Percentiles rank a stretch among this genome's conserved stretches.
These are phyloP conservation scores for Raddia guianensis DNA, from an alignment of 176 grass and related monocot species.

Conservation along the genomic window DNA sequence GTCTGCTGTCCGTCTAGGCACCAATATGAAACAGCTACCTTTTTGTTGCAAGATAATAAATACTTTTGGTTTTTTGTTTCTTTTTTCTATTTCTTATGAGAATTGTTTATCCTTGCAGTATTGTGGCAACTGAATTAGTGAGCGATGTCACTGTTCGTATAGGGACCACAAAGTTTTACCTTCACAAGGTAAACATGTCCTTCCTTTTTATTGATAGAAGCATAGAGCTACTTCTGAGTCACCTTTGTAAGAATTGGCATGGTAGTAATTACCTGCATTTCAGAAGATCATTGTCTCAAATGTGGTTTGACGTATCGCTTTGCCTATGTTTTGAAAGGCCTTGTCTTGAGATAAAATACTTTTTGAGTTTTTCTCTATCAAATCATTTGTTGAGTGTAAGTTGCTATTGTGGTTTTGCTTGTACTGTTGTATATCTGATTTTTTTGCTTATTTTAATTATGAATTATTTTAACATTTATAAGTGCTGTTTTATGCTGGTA, in stretches of 20 bases:
- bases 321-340: background rate
- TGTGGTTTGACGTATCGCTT: background rate
- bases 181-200: constrained; percentile 82
- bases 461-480: background rate
- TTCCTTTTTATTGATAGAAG: constrained; percentile 2
- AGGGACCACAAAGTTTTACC: constrained; percentile 76
- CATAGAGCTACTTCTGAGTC: background rate
- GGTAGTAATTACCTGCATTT: constrained; percentile 3
- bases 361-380: background rate
- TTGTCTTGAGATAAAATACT: background rate
- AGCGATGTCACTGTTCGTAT: constrained; percentile 76
- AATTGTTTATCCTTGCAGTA: constrained; percentile 64
- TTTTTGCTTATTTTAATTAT: background rate
- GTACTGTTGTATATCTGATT: no score
- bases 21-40: background rate
- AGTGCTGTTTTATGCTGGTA: background rate
- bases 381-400: background rate
- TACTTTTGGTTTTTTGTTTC: background rate
- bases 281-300: background rate
- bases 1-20: background rate
- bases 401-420: background rate
- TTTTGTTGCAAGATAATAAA: background rate
- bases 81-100: constrained; percentile 26
- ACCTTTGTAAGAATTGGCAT: background rate
- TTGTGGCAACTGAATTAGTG: constrained; percentile 66